A percentile compares a stretch with the other conserved stretches of the same genome.
These are phyloP conservation scores for Dothidotthia symphoricarpi DNA, from an alignment of 2,329 filamentous ascomycete genomes.

Conservation along the genomic window DNA sequence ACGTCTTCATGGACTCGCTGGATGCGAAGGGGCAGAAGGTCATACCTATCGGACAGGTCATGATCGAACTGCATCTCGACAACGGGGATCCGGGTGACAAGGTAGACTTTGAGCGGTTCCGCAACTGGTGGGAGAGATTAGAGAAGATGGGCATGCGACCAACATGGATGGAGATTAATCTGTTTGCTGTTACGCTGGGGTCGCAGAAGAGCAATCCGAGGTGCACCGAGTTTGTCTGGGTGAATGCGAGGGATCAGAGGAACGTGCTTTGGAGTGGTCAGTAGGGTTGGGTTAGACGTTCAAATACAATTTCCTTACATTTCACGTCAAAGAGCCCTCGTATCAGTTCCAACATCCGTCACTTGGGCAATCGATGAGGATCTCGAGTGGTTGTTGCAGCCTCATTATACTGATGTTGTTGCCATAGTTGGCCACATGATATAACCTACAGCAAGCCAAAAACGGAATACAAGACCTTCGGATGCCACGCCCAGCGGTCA, in stretches of 20 bases:
- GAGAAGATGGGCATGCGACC: conserved; percentile 38
- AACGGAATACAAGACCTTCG: too few species aligned
- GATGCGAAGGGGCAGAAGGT: conserved; percentile 22
- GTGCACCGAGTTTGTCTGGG: conserved; percentile 38
- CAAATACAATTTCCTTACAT: too few species aligned
- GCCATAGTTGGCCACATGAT: too few species aligned
- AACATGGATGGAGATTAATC: conserved; percentile 37
- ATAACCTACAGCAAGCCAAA: too few species aligned
- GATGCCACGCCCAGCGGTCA: too few species aligned
- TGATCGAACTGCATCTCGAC: conserved; percentile 36
- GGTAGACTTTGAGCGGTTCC: conserved; percentile 29
- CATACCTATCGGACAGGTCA: conserved; percentile 35
- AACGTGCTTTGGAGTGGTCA: conserved; percentile 25
- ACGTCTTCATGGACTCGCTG: conserved; percentile 34
- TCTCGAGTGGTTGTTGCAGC: too few species aligned
- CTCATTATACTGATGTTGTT: too few species aligned
- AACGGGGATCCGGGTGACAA: conserved; percentile 17
- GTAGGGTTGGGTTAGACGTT: neutral
- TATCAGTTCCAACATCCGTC: too few species aligned
- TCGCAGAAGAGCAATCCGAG: conserved; percentile 27
- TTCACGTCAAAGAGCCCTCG: too few species aligned
- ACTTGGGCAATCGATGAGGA: too few species aligned
- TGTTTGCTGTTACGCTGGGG: conserved; percentile 32
- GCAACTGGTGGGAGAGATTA: conserved; percentile 35
- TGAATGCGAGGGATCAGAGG: conserved; percentile 32